A percentile compares a stretch with the other conserved stretches of the same genome.
Evolutionary conservation across 2,329 filamentous ascomycete genomes (phyloP).

Genomic region (Tetracladium maxilliforme): DNA sequence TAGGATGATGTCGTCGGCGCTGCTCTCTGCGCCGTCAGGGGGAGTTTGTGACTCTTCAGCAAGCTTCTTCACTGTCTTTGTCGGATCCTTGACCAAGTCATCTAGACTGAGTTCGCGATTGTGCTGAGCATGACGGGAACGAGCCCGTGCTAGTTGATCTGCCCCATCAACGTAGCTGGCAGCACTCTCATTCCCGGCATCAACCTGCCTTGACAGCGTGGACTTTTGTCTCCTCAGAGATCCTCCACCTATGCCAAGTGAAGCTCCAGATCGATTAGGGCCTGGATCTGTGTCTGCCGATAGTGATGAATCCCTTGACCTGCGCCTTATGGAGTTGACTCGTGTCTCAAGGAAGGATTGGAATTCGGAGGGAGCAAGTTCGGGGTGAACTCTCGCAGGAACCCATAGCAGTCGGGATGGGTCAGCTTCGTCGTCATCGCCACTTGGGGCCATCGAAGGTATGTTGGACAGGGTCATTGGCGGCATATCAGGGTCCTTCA

Average conservation of each 20-base stretch:
- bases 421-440: slow-evolving; percentile 72
- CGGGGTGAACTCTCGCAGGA: slow-evolving; percentile 82
- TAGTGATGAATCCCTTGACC: slow-evolving; percentile 62
- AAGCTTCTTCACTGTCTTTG: slow-evolving; percentile 55
- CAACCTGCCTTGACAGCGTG: slow-evolving; percentile 86
- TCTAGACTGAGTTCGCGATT: slow-evolving; percentile 49
- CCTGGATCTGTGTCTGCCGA: slow-evolving; percentile 34
- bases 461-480: slow-evolving; percentile 54
- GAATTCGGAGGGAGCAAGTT: slow-evolving; percentile 90
- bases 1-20: slow-evolving; percentile 64
- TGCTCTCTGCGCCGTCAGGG: slow-evolving; percentile 23
- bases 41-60: too few species aligned
- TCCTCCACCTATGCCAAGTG: too few species aligned
- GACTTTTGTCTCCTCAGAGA: slow-evolving; percentile 79
- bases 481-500: slow-evolving; percentile 58
- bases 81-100: slow-evolving; percentile 68
- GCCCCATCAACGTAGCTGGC: slow-evolving; percentile 71
- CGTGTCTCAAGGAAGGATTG: slow-evolving; percentile 91
- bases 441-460: slow-evolving; percentile 56
- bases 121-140: slow-evolving; percentile 36
- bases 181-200: slow-evolving; percentile 41
- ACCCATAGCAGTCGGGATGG: slow-evolving; percentile 89
- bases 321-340: slow-evolving; percentile 75
- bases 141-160: slow-evolving; percentile 62
- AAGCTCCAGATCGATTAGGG: slow-evolving; percentile 36